Evolutionary conservation across 2,329 filamentous ascomycete species (phyloP), one percentile per base, ranked within the genome.

Genomic region (Cytospora leucostoma): DNA sequence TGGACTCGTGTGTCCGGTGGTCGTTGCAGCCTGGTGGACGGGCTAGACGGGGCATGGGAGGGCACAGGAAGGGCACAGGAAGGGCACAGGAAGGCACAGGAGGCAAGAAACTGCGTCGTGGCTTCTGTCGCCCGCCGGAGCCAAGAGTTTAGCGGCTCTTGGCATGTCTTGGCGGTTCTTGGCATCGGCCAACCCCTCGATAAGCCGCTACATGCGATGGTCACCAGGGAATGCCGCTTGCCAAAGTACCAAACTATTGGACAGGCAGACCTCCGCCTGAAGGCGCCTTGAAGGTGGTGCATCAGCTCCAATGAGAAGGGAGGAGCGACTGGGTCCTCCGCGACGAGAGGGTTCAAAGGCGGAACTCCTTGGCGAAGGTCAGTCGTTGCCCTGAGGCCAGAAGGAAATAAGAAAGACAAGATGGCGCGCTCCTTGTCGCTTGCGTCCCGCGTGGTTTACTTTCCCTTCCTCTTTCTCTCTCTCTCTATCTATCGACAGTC

Each of bases 341-440:
- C 44, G 44, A 21, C 44, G n/a, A 19, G 44, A 47, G 40, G 11
- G 11, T 21, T 19, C 4, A 47, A 47, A 47, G 44, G 44, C 44
- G 44, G 44, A 47, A 47, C 44, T 47, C n/a, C 44, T 47, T 47
- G 44, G 44, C 44, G 17, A 21, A 47, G n/a, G 44, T 19, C 44
- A 47, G 44, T 47, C n/a, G 44, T 47, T 19, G n/a, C 44, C n/a
- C 44, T 11, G 8, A 21, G n/a, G 44, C 44, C 44, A 47, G 44
- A 47, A 47, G 44, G 27, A 21, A 64, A 64, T 66, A 71, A 72
- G 72, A 72, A 71, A 73, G 71, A 70, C 69, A 71, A 66, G 68
- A 68, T 65, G 65, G 66, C 66, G 67, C 66, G 67, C 71, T 66
- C 64, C 60, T 57, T 67, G 66, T 65, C 66, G 57, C 60, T 66